Evolutionary conservation across 768 basidiomycete species (phyloP).

Genomic region (Naematelia aurantialba): DNA sequence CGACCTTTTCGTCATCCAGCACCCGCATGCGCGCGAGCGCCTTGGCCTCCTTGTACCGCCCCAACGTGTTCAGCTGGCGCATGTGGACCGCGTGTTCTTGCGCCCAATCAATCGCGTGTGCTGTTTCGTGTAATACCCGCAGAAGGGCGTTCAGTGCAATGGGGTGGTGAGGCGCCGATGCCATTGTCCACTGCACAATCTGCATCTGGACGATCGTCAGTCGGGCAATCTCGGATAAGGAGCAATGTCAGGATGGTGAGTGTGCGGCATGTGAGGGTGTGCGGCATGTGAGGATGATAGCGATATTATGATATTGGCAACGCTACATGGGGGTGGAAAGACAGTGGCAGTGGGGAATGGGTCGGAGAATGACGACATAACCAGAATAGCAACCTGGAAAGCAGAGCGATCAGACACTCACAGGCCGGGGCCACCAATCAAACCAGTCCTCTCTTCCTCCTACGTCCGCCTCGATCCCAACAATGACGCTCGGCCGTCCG

Average conservation of each 20-base stretch:
- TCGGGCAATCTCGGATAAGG: too few species aligned
- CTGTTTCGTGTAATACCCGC: conserved; percentile 48
- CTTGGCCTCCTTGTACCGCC: conserved; percentile 25
- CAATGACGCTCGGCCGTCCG: conserved; percentile 47
- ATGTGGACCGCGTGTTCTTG: conserved; percentile 22
- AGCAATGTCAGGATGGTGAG: too few species aligned
- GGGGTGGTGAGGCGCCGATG: conserved; percentile 52
- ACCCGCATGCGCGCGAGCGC: conserved; percentile 24
- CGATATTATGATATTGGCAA: not conserved
- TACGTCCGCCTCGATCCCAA: conserved; percentile 55
- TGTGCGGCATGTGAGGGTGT: too few species aligned
- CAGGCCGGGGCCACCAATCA: conserved; percentile 50
- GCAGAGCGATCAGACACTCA: conserved; percentile 16
- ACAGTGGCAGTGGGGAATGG: not conserved
- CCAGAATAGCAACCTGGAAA: not conserved
- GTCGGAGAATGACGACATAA: not conserved
- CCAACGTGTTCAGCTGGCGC: conserved; percentile 21
- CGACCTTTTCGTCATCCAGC: conserved; percentile 36
- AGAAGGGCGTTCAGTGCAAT: conserved; percentile 52
- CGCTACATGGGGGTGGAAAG: not conserved
- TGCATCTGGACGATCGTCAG: too few species aligned
- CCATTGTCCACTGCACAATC: conserved; percentile 55
- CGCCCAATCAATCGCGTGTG: conserved; percentile 33
- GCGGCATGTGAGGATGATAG: not conserved
- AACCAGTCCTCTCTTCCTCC: conserved; percentile 53